Percentiles rank a stretch among this genome's conserved stretches.
phyloP scores from a whole-genome alignment of 305 asterid genomes.

The Solanum hybrid region DNA sequence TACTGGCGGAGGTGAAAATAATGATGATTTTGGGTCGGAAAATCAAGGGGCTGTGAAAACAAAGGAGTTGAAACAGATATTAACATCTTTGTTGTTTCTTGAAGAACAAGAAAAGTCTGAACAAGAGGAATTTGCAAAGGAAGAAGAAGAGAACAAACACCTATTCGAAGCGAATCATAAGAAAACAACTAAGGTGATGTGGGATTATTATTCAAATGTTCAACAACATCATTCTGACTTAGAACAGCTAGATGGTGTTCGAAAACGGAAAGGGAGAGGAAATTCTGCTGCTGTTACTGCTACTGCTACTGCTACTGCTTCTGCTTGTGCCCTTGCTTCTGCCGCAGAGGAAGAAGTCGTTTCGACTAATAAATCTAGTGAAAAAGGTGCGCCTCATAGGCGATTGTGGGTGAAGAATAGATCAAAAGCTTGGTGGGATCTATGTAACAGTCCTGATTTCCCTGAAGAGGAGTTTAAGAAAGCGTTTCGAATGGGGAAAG shows the following conservation, averaged over 20 bases:
- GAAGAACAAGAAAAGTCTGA: conserved; percentile 70
- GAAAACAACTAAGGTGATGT: conserved; percentile 35
- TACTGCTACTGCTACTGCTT: conserved; percentile 11
- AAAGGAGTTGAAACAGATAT: conserved; percentile 62
- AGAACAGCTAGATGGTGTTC: conserved; percentile 29
- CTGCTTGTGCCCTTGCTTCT: conserved; percentile 17
- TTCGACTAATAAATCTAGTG: conserved; percentile 7
- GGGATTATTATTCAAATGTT: conserved; percentile 44
- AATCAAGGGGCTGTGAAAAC: conserved; percentile 46
- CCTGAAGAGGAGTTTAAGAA: conserved; percentile 81
- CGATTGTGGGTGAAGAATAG: conserved; percentile 87
- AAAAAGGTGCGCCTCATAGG: conserved; percentile 50
- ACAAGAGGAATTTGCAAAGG: conserved; percentile 27
- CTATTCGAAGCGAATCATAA: conserved; percentile 42
- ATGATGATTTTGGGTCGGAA: conserved; percentile 13
- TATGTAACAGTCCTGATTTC: conserved; percentile 79
- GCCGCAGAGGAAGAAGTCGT: conserved; percentile 17
- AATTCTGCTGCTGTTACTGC: conserved; percentile 17
- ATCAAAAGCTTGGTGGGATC: conserved; percentile 96
- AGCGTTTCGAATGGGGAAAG: conserved; percentile 91
- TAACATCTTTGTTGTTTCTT: conserved; percentile 53
- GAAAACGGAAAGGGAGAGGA: conserved; percentile 39
- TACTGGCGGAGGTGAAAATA: background rate
- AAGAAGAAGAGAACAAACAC: conserved; percentile 33
- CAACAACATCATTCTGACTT: conserved; percentile 30